phyloP scores from a whole-genome alignment of 306 rosid genomes.

The Senna siamea region DNA sequence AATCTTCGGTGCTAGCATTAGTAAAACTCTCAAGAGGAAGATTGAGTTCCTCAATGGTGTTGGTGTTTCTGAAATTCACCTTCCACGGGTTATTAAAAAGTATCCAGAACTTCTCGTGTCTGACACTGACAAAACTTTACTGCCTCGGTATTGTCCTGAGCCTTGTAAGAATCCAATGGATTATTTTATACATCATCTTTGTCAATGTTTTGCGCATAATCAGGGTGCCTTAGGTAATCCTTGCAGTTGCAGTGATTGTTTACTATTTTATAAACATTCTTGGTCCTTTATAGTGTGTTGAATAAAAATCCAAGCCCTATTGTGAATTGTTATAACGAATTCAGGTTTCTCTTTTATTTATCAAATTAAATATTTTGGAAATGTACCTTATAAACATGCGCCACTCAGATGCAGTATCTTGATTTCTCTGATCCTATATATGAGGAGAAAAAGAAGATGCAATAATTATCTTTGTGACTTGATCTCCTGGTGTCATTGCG shows the following conservation, averaged over 20 bases:
- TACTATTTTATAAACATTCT: slow-evolving; percentile 11
- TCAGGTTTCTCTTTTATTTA: not conserved
- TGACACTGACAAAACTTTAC: slow-evolving; percentile 65
- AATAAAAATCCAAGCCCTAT: not conserved
- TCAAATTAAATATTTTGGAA: not conserved
- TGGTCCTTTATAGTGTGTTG: not conserved
- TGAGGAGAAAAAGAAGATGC: slow-evolving; percentile 11
- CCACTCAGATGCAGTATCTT: slow-evolving; percentile 19
- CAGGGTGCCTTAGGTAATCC: slow-evolving; percentile 20
- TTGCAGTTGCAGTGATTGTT: slow-evolving; percentile 7
- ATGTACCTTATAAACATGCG: not conserved
- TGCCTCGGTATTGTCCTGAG: slow-evolving; percentile 63
- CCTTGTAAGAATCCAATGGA: not conserved
- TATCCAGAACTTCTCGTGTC: slow-evolving; percentile 84
- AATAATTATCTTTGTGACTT: slow-evolving; percentile 30
- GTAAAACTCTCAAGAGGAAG: slow-evolving; percentile 68
- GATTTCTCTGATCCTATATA: slow-evolving; percentile 25
- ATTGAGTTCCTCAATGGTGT: slow-evolving; percentile 65
- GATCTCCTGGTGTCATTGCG: slow-evolving; percentile 32
- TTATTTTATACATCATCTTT: not conserved
- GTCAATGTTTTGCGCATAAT: not conserved
- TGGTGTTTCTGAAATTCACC: slow-evolving; percentile 57
- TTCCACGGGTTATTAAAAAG: slow-evolving; percentile 75
- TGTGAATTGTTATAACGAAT: not conserved
- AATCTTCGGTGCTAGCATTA: slow-evolving; percentile 72